A percentile compares a stretch with the other conserved stretches of the same genome.
Evolutionary conservation across 2,329 filamentous ascomycete genomes (phyloP).

Genomic region (Pseudocercospora vitis): DNA sequence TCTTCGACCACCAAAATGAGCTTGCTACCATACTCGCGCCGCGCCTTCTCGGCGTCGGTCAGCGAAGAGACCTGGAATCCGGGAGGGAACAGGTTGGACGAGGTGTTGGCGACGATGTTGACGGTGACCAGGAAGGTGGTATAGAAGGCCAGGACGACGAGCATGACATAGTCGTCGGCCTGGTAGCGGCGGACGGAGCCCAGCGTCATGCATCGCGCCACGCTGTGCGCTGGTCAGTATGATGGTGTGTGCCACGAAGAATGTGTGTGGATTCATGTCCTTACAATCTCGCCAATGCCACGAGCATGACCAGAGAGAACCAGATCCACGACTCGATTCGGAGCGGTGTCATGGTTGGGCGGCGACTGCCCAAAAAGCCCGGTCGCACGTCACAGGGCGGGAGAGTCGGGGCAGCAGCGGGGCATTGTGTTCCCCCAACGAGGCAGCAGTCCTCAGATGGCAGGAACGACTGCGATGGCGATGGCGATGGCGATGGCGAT

Average conservation of each 20-base stretch:
- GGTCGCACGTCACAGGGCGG: slow-evolving; percentile 10
- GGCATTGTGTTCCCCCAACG: too few species aligned
- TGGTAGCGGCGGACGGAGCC: slow-evolving; percentile 52
- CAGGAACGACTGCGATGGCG: too few species aligned
- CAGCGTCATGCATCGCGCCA: slow-evolving; percentile 48
- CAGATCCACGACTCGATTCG: slow-evolving; percentile 47
- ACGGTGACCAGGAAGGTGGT: slow-evolving; percentile 52
- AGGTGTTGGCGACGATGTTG: slow-evolving; percentile 44
- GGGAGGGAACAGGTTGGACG: slow-evolving; percentile 48
- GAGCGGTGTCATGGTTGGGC: slow-evolving; percentile 37
- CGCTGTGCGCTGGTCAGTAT: slow-evolving; percentile 31
- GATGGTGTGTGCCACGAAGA: not conserved
- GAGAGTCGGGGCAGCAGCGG: too few species aligned
- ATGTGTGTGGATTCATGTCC: too few species aligned
- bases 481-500: too few species aligned
- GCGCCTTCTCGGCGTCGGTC: slow-evolving; percentile 29
- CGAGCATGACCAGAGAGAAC: slow-evolving; percentile 38
- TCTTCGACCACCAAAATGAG: slow-evolving; percentile 43
- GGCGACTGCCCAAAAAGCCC: not conserved
- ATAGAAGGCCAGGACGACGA: slow-evolving; percentile 51
- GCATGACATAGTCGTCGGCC: slow-evolving; percentile 60
- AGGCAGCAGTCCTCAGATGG: not conserved
- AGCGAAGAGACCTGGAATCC: slow-evolving; percentile 48
- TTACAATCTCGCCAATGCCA: slow-evolving; percentile 47
- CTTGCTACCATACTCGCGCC: slow-evolving; percentile 40